Evolutionary conservation across 495 filamentous ascomycete genomes (phyloP), one percentile per base, ranked within the genome.

Genomic region (Xylaria scruposa): DNA sequence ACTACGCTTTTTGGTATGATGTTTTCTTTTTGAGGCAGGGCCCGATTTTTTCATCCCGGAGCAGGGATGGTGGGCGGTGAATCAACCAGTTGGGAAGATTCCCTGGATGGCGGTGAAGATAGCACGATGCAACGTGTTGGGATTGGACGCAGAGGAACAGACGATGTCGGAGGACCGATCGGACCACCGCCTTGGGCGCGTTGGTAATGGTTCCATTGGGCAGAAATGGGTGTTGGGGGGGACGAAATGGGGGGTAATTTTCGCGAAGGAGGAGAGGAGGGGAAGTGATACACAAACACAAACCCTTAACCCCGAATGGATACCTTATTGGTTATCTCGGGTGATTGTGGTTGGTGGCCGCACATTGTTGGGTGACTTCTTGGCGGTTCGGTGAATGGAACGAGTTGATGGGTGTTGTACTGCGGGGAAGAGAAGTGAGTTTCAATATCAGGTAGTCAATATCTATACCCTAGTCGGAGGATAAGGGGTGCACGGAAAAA

Each of bases 131-230:
- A 21, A 51, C 5, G 46, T 12, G 19, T 42, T 38, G 42, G 38
- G 38, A 69, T 61, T 69, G 67, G 67, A 49, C 29, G 29, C n/a
- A 19, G 19, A 38, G 47, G 29, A 8, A 13, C 5, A 12, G 29
- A 70, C 54, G 56, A 70, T 70, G 58, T 70, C 68, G 56, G 68
- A 70, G 42, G n/a, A 4, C 67, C 67, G 67, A 26, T 44, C 67
- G 67, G 66, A 68, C 53, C 42, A 47, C 53, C 66, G 66, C 53
- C 51, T 33, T 46, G 67, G 67, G 67, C 36, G 67, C 36, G 53
- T 36, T 29, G 29, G 66, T 46, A 33, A 33, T 26, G 67, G 67
- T 12, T 33, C 56, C 63, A 68, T 68, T 68, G 67, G 67, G 67
- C 67, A 69, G 67, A 40, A 69, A 69, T 61, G 67, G 67, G 3